Conservation (phyloP, 108 stramenopile genomes). For the Cyclostephanos tholiformis region DNA sequence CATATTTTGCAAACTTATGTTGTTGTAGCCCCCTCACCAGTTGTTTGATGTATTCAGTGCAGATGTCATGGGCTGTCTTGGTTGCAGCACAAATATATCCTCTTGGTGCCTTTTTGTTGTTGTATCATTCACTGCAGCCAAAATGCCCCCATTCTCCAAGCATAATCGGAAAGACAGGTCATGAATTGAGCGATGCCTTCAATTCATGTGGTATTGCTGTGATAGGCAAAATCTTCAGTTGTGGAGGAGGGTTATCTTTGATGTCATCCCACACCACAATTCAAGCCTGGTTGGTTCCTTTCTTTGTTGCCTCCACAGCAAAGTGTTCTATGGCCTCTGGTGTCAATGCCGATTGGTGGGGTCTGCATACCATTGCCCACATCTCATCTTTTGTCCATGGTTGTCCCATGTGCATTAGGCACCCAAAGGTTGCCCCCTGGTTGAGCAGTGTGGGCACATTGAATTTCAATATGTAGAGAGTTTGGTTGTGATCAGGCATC, state of each 20-base stretch:
- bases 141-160: neutral
- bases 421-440: slow-evolving; percentile 16
- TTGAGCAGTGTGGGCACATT: slow-evolving; percentile 14
- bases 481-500: too few relatives aligned
- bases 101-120: neutral
- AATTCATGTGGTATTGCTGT: slow-evolving; percentile 24
- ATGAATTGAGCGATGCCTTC: slow-evolving; percentile 1
- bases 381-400: neutral
- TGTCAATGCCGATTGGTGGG: slow-evolving; percentile 15
- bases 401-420: slow-evolving; percentile 11
- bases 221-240: slow-evolving; percentile 20
- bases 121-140: slow-evolving; percentile 15
- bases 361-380: slow-evolving; percentile 20
- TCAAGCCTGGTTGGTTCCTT: slow-evolving; percentile 3
- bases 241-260: too few relatives aligned
- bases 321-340: slow-evolving; percentile 16
- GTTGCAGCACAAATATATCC: slow-evolving; percentile 42
- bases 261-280: slow-evolving; percentile 20
- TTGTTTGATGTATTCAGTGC: slow-evolving; percentile 14
- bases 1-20: slow-evolving; percentile 1
- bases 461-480: too few relatives aligned
- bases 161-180: slow-evolving; percentile 10
- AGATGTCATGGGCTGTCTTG: slow-evolving; percentile 44
- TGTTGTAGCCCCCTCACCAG: neutral
- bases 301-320: neutral